A percentile compares a stretch with the other conserved stretches of the same genome.
These are phyloP conservation scores for Beauveria scarabaeidicola DNA, from an alignment of 2,329 filamentous ascomycete genomes.

Conservation along the genomic window DNA sequence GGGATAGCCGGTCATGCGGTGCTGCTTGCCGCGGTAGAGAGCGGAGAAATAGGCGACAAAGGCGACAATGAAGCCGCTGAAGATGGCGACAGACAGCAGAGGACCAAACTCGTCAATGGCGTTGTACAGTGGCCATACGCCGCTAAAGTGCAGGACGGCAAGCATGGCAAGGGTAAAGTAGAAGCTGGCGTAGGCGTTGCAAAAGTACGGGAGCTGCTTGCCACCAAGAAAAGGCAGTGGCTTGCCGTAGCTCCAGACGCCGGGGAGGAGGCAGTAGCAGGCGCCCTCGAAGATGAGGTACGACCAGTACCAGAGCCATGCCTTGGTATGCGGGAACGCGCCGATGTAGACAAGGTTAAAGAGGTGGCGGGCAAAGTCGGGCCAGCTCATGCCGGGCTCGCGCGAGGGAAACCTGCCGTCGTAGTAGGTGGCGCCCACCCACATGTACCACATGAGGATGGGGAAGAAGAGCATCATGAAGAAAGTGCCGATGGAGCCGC, in stretches of 20 bases:
- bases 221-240: slow-evolving; percentile 73
- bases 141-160: slow-evolving; percentile 67
- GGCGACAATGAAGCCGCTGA: slow-evolving; percentile 78
- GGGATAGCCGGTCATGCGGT: slow-evolving; percentile 82
- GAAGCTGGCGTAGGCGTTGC: slow-evolving; percentile 79
- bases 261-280: slow-evolving; percentile 79
- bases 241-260: slow-evolving; percentile 82
- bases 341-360: slow-evolving; percentile 67
- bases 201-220: slow-evolving; percentile 89
- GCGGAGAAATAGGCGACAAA: slow-evolving; percentile 83
- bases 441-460: slow-evolving; percentile 98
- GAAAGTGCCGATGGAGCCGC: slow-evolving; percentile 70
- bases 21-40: slow-evolving; percentile 67
- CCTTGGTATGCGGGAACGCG: slow-evolving; percentile 72
- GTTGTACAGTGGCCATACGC: slow-evolving; percentile 81
- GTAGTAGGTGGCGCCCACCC: slow-evolving; percentile 92
- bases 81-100: slow-evolving; percentile 83
- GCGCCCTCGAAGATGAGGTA: slow-evolving; percentile 80
- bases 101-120: slow-evolving; percentile 93
- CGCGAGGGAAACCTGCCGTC: slow-evolving; percentile 70
- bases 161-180: slow-evolving; percentile 74
- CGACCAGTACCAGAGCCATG: slow-evolving; percentile 90
- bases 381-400: slow-evolving; percentile 53
- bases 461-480: slow-evolving; percentile 91
- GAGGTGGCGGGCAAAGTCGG: slow-evolving; percentile 66